Evolutionary conservation across 1,284 basidiomycete genomes (phyloP), one percentile per base, ranked within the genome.

Genomic region (Rhodotorula sp.): DNA sequence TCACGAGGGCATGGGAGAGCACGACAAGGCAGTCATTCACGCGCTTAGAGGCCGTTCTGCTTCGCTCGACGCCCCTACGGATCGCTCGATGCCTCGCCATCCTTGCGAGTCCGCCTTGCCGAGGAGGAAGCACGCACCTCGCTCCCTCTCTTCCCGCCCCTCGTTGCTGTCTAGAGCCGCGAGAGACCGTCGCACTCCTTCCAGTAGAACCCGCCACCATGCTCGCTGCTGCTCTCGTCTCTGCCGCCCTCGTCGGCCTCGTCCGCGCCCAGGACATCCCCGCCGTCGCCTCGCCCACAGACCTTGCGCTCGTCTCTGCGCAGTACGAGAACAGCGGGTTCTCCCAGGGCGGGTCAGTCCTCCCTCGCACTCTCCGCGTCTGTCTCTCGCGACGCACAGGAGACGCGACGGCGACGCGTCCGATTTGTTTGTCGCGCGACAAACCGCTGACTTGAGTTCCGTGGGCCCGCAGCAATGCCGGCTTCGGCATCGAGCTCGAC

Each of bases 241-340:
- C 19, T 23, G 17, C 44, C 49, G 42, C 69, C 14, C 50, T 66
- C 61, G 41, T 52, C 44, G 50, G 48, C 53, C 8, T 60, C 21
- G 53, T 49, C 19, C 34, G 48, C 21, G 67, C 66, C 10, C 69
- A 70, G 60, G 64, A 56, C 42, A 54, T 71, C 58, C 68, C 70
- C 8, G 57, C 56, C 12, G 42, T 25, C 21, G 64, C 71, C 2
- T n/a, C 61, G 0, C 44, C 66, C 1, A 21, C 48, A 17, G 46
- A 68, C 5, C 66, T 78, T 55, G 74, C 71, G 7, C 61, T 73
- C 50, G 72, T 74, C 48, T 56, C 66, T 27, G 76, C 74, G 0
- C 73, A 78, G 60, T 78, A 74, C 68, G 61, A 64, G 46, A 73
- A 73, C 61, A 68, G 68, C 3, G 77, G 76, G 1, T 61, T 78